Conservation (phyloP, 306 rosid genomes). For the Astragalus membranaceus region DNA sequence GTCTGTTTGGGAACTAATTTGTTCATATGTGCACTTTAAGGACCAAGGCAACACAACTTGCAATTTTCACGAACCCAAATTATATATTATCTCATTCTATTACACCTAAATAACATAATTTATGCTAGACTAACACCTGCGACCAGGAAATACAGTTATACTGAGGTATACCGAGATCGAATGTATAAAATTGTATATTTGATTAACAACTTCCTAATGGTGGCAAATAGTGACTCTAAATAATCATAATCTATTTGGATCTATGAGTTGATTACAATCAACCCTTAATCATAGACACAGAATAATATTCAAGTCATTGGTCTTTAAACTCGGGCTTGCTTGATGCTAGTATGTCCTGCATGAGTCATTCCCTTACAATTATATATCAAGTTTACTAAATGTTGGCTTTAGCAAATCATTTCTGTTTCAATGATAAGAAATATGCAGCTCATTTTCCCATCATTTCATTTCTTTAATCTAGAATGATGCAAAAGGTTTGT, state of each 20-base stretch:
- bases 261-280: not conserved
- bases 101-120: not conserved
- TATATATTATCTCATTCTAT: too few species aligned
- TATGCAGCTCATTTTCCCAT: slow-evolving; percentile 5
- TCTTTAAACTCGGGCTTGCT: not conserved
- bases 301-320: not conserved
- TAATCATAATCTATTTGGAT: not conserved
- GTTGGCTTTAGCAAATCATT: not conserved
- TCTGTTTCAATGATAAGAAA: not conserved
- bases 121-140: not conserved
- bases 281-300: not conserved
- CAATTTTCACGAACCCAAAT: not conserved
- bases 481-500: slow-evolving; percentile 53
- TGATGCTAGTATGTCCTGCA: not conserved
- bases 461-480: slow-evolving; percentile 26
- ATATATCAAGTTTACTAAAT: not conserved
- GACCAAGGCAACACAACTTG: not conserved
- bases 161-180: not conserved
- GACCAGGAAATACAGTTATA: not conserved
- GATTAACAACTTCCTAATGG: not conserved
- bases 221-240: not conserved
- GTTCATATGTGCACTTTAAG: not conserved
- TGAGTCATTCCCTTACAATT: not conserved
- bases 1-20: not conserved
- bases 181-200: not conserved